Evolutionary conservation across 768 basidiomycete genomes (phyloP).

Genomic region (Calocybe indica): DNA sequence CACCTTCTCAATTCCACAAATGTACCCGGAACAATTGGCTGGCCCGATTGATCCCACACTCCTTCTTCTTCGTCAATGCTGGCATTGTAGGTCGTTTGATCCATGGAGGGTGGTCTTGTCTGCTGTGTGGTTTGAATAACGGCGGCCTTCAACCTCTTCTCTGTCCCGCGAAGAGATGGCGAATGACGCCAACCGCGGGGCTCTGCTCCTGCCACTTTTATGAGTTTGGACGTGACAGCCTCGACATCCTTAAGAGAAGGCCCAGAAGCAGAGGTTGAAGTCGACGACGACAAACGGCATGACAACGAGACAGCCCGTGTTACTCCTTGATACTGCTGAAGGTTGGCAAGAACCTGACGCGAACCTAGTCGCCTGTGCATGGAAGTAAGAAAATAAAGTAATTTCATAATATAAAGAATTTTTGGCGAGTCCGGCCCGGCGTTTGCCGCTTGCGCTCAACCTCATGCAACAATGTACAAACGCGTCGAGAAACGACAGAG

Average conservation of each 20-base stretch:
- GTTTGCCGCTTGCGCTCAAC: background rate
- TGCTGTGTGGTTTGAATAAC: conserved; percentile 6
- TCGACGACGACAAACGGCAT: no score
- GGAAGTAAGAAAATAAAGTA: no score
- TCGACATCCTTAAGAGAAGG: no score
- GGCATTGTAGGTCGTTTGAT: conserved; percentile 11
- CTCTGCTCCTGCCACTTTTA: conserved; percentile 2
- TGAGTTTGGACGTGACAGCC: background rate
- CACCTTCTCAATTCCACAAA: conserved; percentile 51
- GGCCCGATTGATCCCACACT: conserved; percentile 10
- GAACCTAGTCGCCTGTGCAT: no score
- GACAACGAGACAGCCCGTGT: no score
- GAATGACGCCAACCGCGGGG: conserved; percentile 30
- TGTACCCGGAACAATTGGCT: conserved; percentile 32
- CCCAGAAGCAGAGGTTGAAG: no score
- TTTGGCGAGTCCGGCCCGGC: background rate
- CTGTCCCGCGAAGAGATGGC: conserved; percentile 28
- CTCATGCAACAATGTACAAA: conserved; percentile 58
- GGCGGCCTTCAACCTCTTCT: conserved; percentile 24
- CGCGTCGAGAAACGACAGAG: conserved; percentile 62
- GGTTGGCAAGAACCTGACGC: no score
- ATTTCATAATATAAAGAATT: no score
- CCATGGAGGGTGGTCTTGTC: conserved; percentile 7
- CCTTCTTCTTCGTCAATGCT: conserved; percentile 4
- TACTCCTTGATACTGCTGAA: no score